Base-by-base conservation (phyloP, 1,284 basidiomycete species). In the Microbotryum scabiosae region DNA sequence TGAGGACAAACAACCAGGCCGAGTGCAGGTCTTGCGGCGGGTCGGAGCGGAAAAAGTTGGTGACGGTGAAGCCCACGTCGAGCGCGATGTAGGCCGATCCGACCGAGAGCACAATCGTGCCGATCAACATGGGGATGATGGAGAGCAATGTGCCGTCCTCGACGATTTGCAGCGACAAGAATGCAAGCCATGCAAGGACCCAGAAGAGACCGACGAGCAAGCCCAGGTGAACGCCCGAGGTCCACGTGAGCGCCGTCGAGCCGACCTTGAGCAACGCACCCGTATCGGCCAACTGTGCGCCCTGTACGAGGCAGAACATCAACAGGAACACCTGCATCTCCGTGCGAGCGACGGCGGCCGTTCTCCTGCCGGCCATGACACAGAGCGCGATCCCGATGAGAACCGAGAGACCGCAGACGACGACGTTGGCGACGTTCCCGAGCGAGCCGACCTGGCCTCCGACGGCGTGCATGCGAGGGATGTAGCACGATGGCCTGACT, bases 1-100 rank as follows among this genome's bases (percentile, higher is more conserved):
- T 67, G 50, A 72, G 61, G 44, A 63, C 57, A 59, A 73, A 73
- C 47, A 72, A 55, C 67, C 69, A 72, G 21, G 60, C 61, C 51
- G 62, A 65, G 57, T 70, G 65, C 9, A 72, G 60, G 4, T 44
- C 28, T 10, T 56, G 49, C 4, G 70, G 48, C 18, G 69, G 68
- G 50, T 62, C 54, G 16, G 65, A 67, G 26, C 61, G 61, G 66
- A 73, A 73, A 56, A 68, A 73, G 59, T 67, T 50, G 30, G 70
- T 68, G 52, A 72, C 62, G 32, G 64, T 61, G 46, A 73, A 68
- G 20, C 65, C 72, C 4, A 60, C 70, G 61, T 73, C 72, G 57
- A 71, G 64, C 41, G 65, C 69, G 54, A 72, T 70, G 68, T 69
- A 71, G 20, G 63, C 64, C 5, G 65, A 60, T 5, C 65, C 69